These are phyloP conservation scores for Megacollybia marginata DNA, from an alignment of 768 basidiomycete genomes.

Conservation along the genomic window DNA sequence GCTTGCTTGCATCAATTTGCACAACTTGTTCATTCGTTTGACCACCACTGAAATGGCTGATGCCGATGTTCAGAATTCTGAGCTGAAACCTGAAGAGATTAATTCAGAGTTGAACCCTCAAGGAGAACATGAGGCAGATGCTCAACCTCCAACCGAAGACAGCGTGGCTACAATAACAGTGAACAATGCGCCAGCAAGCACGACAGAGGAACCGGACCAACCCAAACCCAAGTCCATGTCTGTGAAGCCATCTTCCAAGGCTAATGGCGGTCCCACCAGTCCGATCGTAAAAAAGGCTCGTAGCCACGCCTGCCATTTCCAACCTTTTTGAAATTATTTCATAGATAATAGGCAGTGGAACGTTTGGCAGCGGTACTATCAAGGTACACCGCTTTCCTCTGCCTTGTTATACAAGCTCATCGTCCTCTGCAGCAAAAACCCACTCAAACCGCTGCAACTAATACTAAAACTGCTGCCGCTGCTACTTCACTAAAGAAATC, in stretches of 20 bases:
- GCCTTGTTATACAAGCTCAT: slow-evolving; percentile 8
- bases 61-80: slow-evolving; percentile 17
- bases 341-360: slow-evolving; percentile 60
- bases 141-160: slow-evolving; percentile 9
- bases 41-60: slow-evolving; percentile 25
- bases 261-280: slow-evolving; percentile 40
- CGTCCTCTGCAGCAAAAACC: slow-evolving; percentile 21
- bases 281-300: slow-evolving; percentile 65
- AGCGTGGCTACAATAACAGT: slow-evolving; percentile 11
- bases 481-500: slow-evolving; percentile 32
- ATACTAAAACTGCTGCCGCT: slow-evolving; percentile 26
- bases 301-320: slow-evolving; percentile 8
- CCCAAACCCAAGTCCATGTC: slow-evolving; percentile 25
- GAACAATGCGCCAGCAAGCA: slow-evolving; percentile 4
- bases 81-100: slow-evolving; percentile 3
- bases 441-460: slow-evolving; percentile 17
- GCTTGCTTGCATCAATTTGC: neutral
- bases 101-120: slow-evolving; percentile 14
- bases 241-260: slow-evolving; percentile 33
- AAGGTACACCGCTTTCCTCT: slow-evolving; percentile 25
- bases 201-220: slow-evolving; percentile 7
- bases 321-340: slow-evolving; percentile 13
- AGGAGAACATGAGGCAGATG: slow-evolving; percentile 32
- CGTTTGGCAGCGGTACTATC: slow-evolving; percentile 52
- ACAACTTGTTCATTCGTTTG: neutral